These are phyloP conservation scores for Seminavis robusta DNA, from an alignment of 108 stramenopile species.

Conservation along the genomic window DNA sequence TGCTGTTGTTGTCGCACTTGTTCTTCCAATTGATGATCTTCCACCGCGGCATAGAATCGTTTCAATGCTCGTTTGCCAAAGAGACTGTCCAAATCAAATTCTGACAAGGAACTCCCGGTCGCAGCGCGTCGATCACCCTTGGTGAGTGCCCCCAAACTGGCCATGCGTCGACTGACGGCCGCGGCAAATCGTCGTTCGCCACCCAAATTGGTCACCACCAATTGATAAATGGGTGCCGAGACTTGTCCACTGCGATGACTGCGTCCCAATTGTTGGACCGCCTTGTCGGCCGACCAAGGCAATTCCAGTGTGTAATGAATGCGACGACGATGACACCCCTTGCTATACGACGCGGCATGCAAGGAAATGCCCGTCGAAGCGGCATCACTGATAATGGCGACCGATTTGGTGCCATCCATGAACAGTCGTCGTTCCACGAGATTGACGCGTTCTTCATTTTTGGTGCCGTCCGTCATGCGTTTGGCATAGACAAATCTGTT, in stretches of 20 bases:
- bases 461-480: slow-evolving; percentile 22
- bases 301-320: slow-evolving; percentile 86
- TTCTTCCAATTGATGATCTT: slow-evolving; percentile 6
- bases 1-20: no score
- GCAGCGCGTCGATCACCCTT: slow-evolving; percentile 77
- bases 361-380: slow-evolving; percentile 74
- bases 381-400: slow-evolving; percentile 87
- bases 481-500: slow-evolving; percentile 39
- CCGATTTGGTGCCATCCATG: slow-evolving; percentile 64
- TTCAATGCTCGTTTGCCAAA: slow-evolving; percentile 37
- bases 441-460: slow-evolving; percentile 52
- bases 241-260: slow-evolving; percentile 74
- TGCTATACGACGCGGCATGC: slow-evolving; percentile 41
- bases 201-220: slow-evolving; percentile 63
- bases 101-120: slow-evolving; percentile 37
- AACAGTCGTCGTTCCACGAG: slow-evolving; percentile 60
- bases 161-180: slow-evolving; percentile 77
- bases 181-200: slow-evolving; percentile 80
- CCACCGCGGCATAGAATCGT: slow-evolving; percentile 22
- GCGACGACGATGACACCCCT: slow-evolving; percentile 38
- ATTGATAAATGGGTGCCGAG: slow-evolving; percentile 60
- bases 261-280: slow-evolving; percentile 85
- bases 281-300: slow-evolving; percentile 89
- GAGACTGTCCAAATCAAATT: slow-evolving; percentile 46
- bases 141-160: slow-evolving; percentile 73